Evolutionary conservation across 495 filamentous ascomycete genomes (phyloP).

Genomic region (Podospora conica): DNA sequence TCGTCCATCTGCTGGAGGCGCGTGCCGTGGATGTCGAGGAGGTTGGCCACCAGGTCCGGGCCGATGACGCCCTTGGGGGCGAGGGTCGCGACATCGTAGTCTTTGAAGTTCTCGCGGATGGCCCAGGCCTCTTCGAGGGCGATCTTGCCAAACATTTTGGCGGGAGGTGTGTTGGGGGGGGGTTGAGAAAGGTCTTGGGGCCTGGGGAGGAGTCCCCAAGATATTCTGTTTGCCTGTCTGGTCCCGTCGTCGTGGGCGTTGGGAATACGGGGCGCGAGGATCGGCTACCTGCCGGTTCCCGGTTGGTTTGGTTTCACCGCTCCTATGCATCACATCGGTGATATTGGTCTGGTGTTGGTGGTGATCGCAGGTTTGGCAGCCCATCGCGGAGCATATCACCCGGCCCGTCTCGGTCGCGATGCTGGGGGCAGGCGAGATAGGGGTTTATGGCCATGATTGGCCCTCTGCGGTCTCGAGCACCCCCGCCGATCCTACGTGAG

Average conservation of each 20-base stretch:
- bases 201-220: not conserved
- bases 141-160: slow-evolving; percentile 24
- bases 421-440: not conserved
- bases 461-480: not conserved
- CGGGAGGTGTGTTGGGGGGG: not conserved
- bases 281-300: not conserved
- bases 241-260: not conserved
- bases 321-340: not conserved
- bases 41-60: slow-evolving; percentile 19
- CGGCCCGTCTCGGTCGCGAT: not conserved
- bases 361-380: not conserved
- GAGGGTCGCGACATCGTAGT: slow-evolving; percentile 19
- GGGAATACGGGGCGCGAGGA: not conserved
- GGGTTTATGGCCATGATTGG: not conserved
- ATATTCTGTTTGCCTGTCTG: not conserved
- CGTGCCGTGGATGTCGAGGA: slow-evolving; percentile 22
- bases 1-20: slow-evolving; percentile 24
- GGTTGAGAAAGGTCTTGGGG: not conserved
- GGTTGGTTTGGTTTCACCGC: not conserved
- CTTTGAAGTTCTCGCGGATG: slow-evolving; percentile 23
- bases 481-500: not conserved
- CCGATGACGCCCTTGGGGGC: slow-evolving; percentile 23
- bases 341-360: not conserved
- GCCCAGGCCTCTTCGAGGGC: slow-evolving; percentile 26
- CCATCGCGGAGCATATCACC: not conserved